Evolutionary conservation across 2,329 filamentous ascomycete genomes (phyloP), one percentile per base, ranked within the genome.

Genomic region (Septoria petroselini): DNA sequence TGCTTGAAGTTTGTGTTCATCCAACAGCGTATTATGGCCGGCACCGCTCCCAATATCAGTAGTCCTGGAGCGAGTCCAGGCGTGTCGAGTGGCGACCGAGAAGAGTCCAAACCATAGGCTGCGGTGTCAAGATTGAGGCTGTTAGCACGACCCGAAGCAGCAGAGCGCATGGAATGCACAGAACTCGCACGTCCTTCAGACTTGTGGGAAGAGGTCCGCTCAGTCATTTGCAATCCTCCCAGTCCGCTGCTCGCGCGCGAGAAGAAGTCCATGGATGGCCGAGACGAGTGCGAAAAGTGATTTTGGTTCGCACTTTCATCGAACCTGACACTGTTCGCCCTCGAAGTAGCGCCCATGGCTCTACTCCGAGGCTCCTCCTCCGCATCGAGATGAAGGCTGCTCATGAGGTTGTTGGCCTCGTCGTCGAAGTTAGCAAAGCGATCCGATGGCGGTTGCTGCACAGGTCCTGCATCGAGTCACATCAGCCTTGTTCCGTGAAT

Each of bases 301-400:
- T 88, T 86, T 62, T 95, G 90, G 61, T 95, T 83, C 11, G 91
- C 91, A 65, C 89, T 95, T 68, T 97, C 91, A 65, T 97, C 93
- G 63, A 98, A 98, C 30, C 93, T 87, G 60, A 98, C 93, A 65
- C 93, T 97, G 67, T 97, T 97, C 40, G 93, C 91, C 61, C 93
- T 81, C 14, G 93, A 98, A 14, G 89, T 86, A 15, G 88, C 88
- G 46, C 93, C 88, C 56, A 91, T 82, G 27, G 54, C 62, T 54
- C 65, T 59, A 40, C 43, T 47, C 50, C 89, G 84, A 25, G 87
- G 87, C 65, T 91, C 86, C 55, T 97, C 90, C 55, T 95, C 91
- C 4, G 85, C 80, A 57, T 95, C 91, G 5, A 97, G 76, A 52
- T 91, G 88, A 50, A 96, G 78, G 46, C 86, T 88, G 43, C 84